Conservation (phyloP, 805 yeast genomes). For the Crinitomyces ghanaensis region DNA sequence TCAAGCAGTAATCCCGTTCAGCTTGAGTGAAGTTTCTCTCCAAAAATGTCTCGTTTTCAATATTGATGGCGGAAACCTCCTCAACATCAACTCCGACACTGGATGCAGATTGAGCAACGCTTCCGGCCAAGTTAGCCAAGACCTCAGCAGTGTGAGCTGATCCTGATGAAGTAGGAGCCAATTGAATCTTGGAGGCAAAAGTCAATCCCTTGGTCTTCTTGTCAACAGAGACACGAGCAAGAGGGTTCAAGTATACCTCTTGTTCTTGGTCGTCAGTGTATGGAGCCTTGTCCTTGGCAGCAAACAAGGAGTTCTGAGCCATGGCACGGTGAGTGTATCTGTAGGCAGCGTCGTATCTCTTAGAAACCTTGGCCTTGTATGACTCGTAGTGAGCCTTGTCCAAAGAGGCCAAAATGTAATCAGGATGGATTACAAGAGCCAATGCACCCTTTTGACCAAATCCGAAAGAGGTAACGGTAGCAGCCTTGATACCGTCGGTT, state of each 20-base stretch:
- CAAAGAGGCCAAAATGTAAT: constrained; percentile 79
- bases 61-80: constrained; percentile 65
- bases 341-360: constrained; percentile 83
- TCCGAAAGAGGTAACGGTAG: constrained; percentile 93
- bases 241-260: constrained; percentile 90
- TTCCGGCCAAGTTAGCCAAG: constrained; percentile 42
- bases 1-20: constrained; percentile 69
- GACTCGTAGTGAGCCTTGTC: constrained; percentile 58
- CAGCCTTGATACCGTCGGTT: constrained; percentile 97
- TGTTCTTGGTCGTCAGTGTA: constrained; percentile 81
- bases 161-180: constrained; percentile 24
- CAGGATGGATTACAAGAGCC: constrained; percentile 84
- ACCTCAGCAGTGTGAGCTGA: constrained; percentile 55
- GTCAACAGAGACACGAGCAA: constrained; percentile 56
- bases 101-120: constrained; percentile 34
- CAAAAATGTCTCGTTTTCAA: constrained; percentile 81
- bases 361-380: constrained; percentile 58
- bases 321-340: constrained; percentile 93
- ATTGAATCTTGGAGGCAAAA: constrained; percentile 28
- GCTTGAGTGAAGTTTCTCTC: constrained; percentile 80
- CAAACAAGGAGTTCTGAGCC: constrained; percentile 81
- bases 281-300: constrained; percentile 89
- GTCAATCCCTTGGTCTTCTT: constrained; percentile 25
- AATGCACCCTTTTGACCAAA: constrained; percentile 99
- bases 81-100: constrained; percentile 98